These are phyloP conservation scores for Heterococcus sp. DNA, from an alignment of 108 stramenopile species.

Conservation along the genomic window DNA sequence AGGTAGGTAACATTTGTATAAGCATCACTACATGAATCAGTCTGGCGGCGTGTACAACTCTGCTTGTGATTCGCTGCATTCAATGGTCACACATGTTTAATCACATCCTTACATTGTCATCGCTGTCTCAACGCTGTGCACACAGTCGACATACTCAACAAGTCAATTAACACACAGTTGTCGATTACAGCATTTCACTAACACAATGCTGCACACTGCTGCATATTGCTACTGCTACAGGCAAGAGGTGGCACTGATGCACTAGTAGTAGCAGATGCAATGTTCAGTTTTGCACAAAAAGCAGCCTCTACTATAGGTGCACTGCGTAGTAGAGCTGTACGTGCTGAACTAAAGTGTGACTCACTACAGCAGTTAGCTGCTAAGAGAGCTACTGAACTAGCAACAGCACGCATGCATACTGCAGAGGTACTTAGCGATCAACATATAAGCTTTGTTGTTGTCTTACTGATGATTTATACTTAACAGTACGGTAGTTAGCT, in stretches of 20 bases:
- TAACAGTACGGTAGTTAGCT: too few species aligned
- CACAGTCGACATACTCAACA: neutral
- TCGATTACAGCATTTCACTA: neutral
- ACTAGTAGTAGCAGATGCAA: constrained; percentile 30
- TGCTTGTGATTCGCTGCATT: neutral
- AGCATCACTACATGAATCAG: neutral
- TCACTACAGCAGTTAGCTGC: too few species aligned
- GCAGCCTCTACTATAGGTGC: constrained; percentile 15
- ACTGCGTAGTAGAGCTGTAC: neutral
- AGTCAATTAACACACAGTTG: too few species aligned
- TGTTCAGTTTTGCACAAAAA: constrained; percentile 20
- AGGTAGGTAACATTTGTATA: constrained; percentile 11
- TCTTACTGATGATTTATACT: too few species aligned
- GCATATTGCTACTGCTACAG: neutral
- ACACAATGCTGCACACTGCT: neutral
- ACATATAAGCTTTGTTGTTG: too few species aligned
- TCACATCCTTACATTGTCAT: neutral
- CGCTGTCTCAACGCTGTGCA: neutral
- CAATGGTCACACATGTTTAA: neutral
- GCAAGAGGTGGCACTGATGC: constrained; percentile 29
- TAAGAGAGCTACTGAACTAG: too few species aligned
- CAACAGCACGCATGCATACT: too few species aligned
- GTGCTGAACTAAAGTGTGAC: too few species aligned
- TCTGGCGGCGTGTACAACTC: neutral
- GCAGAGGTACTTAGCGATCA: too few species aligned